These are phyloP conservation scores for Besnoitia besnoiti DNA, from an alignment of 169 alveolate species.

Conservation along the genomic window DNA sequence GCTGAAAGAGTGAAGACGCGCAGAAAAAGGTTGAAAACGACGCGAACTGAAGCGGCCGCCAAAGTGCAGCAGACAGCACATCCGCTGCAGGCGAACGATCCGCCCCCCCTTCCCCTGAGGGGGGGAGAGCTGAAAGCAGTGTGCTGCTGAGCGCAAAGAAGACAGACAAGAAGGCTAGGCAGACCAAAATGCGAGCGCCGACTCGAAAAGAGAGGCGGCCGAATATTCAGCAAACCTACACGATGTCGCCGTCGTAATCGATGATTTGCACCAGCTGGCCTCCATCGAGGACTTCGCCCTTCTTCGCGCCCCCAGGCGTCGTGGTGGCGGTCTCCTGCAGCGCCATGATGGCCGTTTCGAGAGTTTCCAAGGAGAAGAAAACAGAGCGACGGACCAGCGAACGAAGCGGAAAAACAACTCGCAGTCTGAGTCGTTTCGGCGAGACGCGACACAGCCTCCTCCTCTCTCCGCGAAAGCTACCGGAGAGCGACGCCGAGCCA, in stretches of 20 bases:
- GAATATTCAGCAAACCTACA: background rate
- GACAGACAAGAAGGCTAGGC: background rate
- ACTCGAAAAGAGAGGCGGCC: background rate
- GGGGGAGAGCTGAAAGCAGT: background rate
- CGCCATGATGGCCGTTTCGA: background rate
- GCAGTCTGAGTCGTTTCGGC: too few relatives aligned
- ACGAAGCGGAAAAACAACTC: too few relatives aligned
- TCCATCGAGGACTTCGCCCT: background rate
- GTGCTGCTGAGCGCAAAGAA: background rate
- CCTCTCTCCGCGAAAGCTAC: too few relatives aligned
- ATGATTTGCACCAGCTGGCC: constrained; percentile 24
- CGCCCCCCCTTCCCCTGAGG: background rate
- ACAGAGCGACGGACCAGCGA: too few relatives aligned
- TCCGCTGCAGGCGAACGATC: background rate
- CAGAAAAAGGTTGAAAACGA: background rate
- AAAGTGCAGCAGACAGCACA: too few relatives aligned
- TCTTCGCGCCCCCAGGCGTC: background rate
- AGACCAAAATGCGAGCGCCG: too few relatives aligned
- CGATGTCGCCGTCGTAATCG: constrained; percentile 30
- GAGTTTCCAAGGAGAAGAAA: background rate
- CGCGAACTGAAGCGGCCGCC: background rate
- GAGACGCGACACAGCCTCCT: too few relatives aligned
- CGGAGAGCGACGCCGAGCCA: too few relatives aligned
- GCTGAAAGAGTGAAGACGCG: background rate
- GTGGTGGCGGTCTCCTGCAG: too few relatives aligned